phyloP scores from a whole-genome alignment of 2,329 filamentous ascomycete species.

The Herpotrichia juniperi region DNA sequence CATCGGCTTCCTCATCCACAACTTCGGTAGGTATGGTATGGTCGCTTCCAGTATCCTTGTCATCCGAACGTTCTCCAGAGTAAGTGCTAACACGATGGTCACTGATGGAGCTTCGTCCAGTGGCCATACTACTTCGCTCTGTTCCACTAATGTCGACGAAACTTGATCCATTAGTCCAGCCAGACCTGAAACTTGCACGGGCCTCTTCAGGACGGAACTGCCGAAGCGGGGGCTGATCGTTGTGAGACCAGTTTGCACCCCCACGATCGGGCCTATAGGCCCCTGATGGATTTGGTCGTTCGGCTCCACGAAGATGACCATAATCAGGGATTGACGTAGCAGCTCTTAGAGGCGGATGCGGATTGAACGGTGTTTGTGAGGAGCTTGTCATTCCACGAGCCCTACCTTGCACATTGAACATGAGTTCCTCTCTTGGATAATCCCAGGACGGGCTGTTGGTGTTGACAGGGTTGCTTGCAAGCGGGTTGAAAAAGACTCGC shows the following conservation, averaged over 20 bases:
- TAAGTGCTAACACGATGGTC: slow-evolving; percentile 56
- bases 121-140: slow-evolving; percentile 81
- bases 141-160: slow-evolving; percentile 66
- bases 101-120: slow-evolving; percentile 77
- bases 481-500: slow-evolving; percentile 39
- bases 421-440: slow-evolving; percentile 28
- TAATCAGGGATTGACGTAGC: slow-evolving; percentile 48
- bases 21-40: slow-evolving; percentile 15
- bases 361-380: slow-evolving; percentile 28
- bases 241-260: slow-evolving; percentile 43
- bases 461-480: slow-evolving; percentile 42
- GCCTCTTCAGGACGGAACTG: slow-evolving; percentile 49
- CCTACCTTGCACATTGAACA: slow-evolving; percentile 21
- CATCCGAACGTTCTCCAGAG: slow-evolving; percentile 61
- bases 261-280: slow-evolving; percentile 45
- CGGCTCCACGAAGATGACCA: slow-evolving; percentile 32
- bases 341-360: slow-evolving; percentile 34
- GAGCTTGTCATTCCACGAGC: slow-evolving; percentile 42
- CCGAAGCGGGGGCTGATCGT: slow-evolving; percentile 33
- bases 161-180: slow-evolving; percentile 64
- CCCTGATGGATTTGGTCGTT: slow-evolving; percentile 37
- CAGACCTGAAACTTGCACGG: slow-evolving; percentile 65
- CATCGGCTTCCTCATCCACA: slow-evolving; percentile 41
- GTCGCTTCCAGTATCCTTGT: neutral
- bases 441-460: slow-evolving; percentile 30